phyloP scores from a whole-genome alignment of 176 grass and related monocot genomes.

The Aechmea fasciata region DNA sequence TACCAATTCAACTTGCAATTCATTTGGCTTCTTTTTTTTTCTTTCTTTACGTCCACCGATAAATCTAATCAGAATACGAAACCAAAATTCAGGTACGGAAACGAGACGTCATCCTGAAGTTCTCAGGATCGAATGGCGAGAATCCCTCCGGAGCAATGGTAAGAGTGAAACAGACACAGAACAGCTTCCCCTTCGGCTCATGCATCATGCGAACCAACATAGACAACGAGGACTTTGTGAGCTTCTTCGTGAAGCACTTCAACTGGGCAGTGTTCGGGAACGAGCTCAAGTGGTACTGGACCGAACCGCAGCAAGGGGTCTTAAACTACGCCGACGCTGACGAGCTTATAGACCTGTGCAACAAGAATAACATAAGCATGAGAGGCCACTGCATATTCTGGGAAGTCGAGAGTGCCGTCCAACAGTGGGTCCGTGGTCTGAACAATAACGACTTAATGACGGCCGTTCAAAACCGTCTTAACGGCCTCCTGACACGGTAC shows the following conservation, averaged over 20 bases:
- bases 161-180: conserved; percentile 44
- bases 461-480: conserved; percentile 41
- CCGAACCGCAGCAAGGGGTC: conserved; percentile 59
- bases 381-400: conserved; percentile 95
- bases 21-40: neutral
- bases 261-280: conserved; percentile 92
- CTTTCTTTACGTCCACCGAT: neutral
- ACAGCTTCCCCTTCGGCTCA: conserved; percentile 77
- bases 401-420: conserved; percentile 55
- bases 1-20: neutral
- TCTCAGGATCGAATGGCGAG: conserved; percentile 16
- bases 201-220: conserved; percentile 83
- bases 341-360: conserved; percentile 68
- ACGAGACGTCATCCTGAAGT: conserved; percentile 59
- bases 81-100: conserved; percentile 39
- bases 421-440: conserved; percentile 56
- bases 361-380: conserved; percentile 47
- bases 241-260: conserved; percentile 70
- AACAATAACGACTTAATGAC: conserved; percentile 39
- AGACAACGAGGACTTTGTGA: conserved; percentile 88
- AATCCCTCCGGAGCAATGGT: conserved; percentile 23
- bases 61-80: neutral
- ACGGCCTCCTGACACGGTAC: conserved; percentile 56
- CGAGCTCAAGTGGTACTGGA: conserved; percentile 98
- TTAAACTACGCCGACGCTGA: conserved; percentile 72